Evolutionary conservation across 2,329 filamentous ascomycete species (phyloP), one percentile per base, ranked within the genome.

Genomic region (Ascochyta koolunga): DNA sequence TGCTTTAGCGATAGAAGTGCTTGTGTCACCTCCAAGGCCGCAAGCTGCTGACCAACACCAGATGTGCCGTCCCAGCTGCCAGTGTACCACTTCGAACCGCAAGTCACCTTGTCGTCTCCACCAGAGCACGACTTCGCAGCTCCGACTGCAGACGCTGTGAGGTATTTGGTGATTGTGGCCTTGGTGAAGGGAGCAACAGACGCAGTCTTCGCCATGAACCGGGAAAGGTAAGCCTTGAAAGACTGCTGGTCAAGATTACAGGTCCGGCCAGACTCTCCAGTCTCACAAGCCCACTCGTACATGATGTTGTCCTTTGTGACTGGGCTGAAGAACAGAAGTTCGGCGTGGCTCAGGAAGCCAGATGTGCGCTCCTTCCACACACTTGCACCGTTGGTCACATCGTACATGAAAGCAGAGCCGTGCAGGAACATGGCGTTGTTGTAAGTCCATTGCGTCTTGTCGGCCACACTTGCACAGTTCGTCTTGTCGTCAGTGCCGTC

Each of bases 191-290:
- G 79, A 13, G 76, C 77, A 43, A 80, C 56, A 24, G 77, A 60
- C 4, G 77, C 73, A 6, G 77, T 73, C 56, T 80, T 79, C 15
- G 73, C 71, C 51, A 82, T 69, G 84, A 87, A 92, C 38, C 89
- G 86, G 22, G 84, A 76, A 22, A 91, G 78, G 71, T 90, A 91
- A 10, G 87, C 89, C 76, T 92, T 92, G 84, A 91, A 92, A 41
- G 82, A 86, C 65, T 83, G 82, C 76, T 91, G 88, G 71, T 92
- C 89, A 59, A 80, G 80, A 76, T 90, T 84, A 79, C 89, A 93
- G 50, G 77, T 75, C 52, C 73, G 73, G 33, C 65, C 66, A 15
- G 64, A 66, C 39, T 64, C 59, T 18, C 67, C 7, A 73, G 65
- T 75, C 76, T 92, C 89, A 76, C 89, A 93, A 25, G 83, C 82